Evolutionary conservation across 2,329 filamentous ascomycete genomes (phyloP).

Genomic region (Cladophialophora immunda): DNA sequence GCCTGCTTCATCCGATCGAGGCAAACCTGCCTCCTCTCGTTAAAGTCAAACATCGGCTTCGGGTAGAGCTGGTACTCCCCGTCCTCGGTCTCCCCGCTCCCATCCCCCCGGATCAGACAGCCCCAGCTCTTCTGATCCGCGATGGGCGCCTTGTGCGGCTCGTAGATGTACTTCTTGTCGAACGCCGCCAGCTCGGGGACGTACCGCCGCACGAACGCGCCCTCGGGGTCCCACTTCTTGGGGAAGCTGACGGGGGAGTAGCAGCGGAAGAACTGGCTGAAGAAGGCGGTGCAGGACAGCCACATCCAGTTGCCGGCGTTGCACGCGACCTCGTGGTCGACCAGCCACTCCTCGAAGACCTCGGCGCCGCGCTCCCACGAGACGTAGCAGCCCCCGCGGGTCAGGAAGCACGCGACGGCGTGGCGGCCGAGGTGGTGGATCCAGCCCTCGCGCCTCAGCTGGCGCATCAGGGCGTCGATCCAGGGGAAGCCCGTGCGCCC

Average conservation of each 20-base stretch:
- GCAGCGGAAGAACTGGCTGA: slow-evolving; percentile 73
- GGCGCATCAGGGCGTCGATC: slow-evolving; percentile 83
- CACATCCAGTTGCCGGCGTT: slow-evolving; percentile 81
- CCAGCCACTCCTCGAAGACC: slow-evolving; percentile 78
- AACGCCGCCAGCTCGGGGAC: slow-evolving; percentile 72
- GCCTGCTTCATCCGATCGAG: slow-evolving; percentile 75
- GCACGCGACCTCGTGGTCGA: slow-evolving; percentile 78
- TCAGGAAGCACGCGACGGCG: slow-evolving; percentile 82
- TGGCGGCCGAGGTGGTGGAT: slow-evolving; percentile 82
- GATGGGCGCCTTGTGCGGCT: slow-evolving; percentile 78
- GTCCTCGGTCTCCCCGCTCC: slow-evolving; percentile 45
- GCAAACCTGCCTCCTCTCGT: slow-evolving; percentile 68
- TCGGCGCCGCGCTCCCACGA: slow-evolving; percentile 81
- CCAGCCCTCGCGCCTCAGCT: slow-evolving; percentile 76
- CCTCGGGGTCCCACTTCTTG: slow-evolving; percentile 77
- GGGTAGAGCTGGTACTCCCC: slow-evolving; percentile 64
- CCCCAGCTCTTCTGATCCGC: slow-evolving; percentile 74
- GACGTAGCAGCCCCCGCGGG: slow-evolving; percentile 78
- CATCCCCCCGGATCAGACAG: slow-evolving; percentile 67
- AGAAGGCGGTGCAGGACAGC: slow-evolving; percentile 77
- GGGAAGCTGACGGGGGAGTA: slow-evolving; percentile 77
- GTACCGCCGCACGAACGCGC: slow-evolving; percentile 69
- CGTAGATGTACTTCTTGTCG: slow-evolving; percentile 76
- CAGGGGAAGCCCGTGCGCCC: slow-evolving; percentile 79
- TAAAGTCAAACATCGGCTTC: slow-evolving; percentile 81